Evolutionary conservation across 108 stramenopile species (phyloP).

Genomic region (Skeletonema marinoi): DNA sequence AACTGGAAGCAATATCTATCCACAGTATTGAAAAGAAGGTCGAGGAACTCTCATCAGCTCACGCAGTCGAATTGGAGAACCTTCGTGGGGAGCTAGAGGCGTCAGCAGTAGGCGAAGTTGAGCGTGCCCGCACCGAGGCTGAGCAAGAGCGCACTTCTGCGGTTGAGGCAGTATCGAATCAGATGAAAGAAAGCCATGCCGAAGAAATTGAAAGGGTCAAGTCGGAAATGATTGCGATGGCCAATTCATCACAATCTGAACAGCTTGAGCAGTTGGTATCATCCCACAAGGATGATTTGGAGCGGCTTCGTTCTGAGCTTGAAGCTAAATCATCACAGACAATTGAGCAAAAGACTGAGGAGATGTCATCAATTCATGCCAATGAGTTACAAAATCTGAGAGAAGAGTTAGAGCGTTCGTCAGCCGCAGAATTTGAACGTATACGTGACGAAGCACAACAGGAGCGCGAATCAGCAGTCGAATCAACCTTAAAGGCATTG

Average conservation of each 20-base stretch:
- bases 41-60: constrained; percentile 5
- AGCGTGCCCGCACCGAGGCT: constrained; percentile 17
- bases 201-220: constrained; percentile 19
- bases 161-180: constrained; percentile 9
- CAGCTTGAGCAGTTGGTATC: background rate
- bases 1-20: background rate
- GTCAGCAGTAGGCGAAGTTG: background rate
- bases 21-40: constrained; percentile 13
- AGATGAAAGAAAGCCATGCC: constrained; percentile 12
- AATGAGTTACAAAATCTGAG: constrained; percentile 34
- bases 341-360: constrained; percentile 13
- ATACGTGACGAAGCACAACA: constrained; percentile 3
- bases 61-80: constrained; percentile 11
- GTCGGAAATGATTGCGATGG: constrained; percentile 2
- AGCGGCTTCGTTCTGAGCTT: background rate
- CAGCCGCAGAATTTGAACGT: constrained; percentile 5
- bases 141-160: constrained; percentile 9
- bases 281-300: constrained; percentile 1
- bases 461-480: background rate
- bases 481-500: constrained; percentile 3
- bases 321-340: constrained; percentile 9
- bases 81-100: background rate
- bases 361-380: constrained; percentile 13
- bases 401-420: background rate
- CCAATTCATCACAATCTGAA: constrained; percentile 13